These are phyloP conservation scores for Colletotrichum viniferum DNA, from an alignment of 2,329 filamentous ascomycete genomes.

Conservation along the genomic window DNA sequence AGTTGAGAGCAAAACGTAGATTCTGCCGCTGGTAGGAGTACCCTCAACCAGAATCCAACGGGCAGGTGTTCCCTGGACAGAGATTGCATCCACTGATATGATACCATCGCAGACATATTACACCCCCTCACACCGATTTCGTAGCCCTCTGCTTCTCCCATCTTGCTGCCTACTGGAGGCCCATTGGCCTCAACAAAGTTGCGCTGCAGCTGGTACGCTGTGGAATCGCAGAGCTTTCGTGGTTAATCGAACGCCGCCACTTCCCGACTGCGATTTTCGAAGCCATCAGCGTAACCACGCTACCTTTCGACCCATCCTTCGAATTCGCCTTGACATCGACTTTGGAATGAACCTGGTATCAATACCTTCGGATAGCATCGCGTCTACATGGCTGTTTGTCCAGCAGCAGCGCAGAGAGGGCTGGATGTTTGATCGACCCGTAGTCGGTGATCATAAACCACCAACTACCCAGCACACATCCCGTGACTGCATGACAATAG, in stretches of 20 bases:
- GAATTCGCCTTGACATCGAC: background rate
- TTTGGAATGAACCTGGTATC: too few relatives aligned
- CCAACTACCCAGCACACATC: background rate
- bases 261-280: background rate
- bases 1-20: background rate
- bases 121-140: background rate
- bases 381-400: background rate
- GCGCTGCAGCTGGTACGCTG: background rate
- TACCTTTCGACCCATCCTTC: background rate
- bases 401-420: background rate
- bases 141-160: background rate
- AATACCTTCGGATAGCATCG: rapidly evolving
- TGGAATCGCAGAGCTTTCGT: background rate
- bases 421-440: background rate
- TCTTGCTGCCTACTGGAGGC: too few relatives aligned
- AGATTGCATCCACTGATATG: background rate
- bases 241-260: background rate
- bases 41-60: background rate
- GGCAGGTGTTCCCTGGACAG: too few relatives aligned
- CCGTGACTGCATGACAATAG: background rate
- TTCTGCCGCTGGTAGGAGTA: background rate
- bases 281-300: background rate
- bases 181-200: background rate
- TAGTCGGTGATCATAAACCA: background rate
- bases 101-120: background rate